Evolutionary conservation across 495 filamentous ascomycete genomes (phyloP).

Genomic region (Lophium mytilinum): DNA sequence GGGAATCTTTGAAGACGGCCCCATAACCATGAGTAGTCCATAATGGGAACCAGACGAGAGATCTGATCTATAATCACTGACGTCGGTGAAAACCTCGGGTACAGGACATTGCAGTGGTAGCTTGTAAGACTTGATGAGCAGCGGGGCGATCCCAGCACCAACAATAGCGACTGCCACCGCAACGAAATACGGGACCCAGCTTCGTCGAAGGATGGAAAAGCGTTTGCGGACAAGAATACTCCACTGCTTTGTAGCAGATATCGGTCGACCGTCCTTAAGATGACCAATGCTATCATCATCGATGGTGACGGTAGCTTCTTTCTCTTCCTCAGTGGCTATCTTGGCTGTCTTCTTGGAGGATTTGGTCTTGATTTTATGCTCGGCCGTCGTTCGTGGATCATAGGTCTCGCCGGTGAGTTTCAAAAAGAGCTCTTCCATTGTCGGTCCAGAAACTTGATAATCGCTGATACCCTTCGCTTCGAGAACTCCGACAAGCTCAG

Average conservation of each 20-base stretch:
- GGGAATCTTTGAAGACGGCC: slow-evolving; percentile 5
- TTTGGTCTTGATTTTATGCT: background rate
- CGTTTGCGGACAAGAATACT: slow-evolving; percentile 71
- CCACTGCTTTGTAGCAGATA: slow-evolving; percentile 56
- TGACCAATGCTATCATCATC: no score
- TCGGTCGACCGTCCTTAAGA: slow-evolving; percentile 12
- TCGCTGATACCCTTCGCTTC: slow-evolving; percentile 57
- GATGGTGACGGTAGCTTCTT: no score
- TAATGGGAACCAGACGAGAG: slow-evolving; percentile 56
- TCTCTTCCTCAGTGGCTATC: slow-evolving; percentile 55
- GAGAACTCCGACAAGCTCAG: slow-evolving; percentile 54
- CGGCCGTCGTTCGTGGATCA: slow-evolving; percentile 19
- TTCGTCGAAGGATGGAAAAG: slow-evolving; percentile 65
- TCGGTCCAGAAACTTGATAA: slow-evolving; percentile 73
- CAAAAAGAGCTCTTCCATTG: slow-evolving; percentile 82
- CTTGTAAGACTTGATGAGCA: slow-evolving; percentile 60
- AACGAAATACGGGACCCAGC: slow-evolving; percentile 63
- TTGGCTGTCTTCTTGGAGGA: slow-evolving; percentile 4
- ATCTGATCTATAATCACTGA: slow-evolving; percentile 28
- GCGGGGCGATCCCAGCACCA: slow-evolving; percentile 63
- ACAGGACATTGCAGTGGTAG: slow-evolving; percentile 36
- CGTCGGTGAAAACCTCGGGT: slow-evolving; percentile 35
- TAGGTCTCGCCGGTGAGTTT: slow-evolving; percentile 60
- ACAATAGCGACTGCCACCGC: slow-evolving; percentile 67
- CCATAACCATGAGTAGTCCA: background rate